Evolutionary conservation across 768 basidiomycete species (phyloP), one percentile per base, ranked within the genome.

Genomic region (Tulasnella sp.): DNA sequence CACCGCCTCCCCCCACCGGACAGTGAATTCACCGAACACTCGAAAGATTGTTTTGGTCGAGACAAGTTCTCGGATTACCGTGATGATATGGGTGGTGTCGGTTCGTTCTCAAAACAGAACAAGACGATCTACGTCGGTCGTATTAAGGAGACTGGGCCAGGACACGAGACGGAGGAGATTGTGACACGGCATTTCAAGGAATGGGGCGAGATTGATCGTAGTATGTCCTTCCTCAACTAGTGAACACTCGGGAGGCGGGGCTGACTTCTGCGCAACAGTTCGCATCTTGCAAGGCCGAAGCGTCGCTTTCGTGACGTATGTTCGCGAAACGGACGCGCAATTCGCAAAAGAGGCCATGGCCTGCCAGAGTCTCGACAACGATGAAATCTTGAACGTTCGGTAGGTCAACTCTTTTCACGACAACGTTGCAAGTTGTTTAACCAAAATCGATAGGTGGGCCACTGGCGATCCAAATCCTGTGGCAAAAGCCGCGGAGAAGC

Each of bases 261-360:
- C 23, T 35, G 19, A 34, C 63, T 67, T 23, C 61, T 67, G 27
- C 61, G 41, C 58, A 37, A 32, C 5, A 82, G 93, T 93, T 68
- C 86, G 88, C 51, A 83, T 98, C 41, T 74, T 98, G 23, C 87
- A 94, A 68, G 88, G 90, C 71, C 84, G 94, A 57, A 88, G 87
- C 48, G 92, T 98, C 54, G 96, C 92, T 0, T 99, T 99, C 71
- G 93, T 99, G 50, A 97, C 94, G 2, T 98, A 97, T 70, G 78
- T 81, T 41, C 77, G 78, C 23, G 94, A 99, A 67, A 66, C 85
- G 48, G 73, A 82, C 63, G 96, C 89, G 3, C 88, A 92, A 65
- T 99, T 99, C 67, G 96, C 96, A 15, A 96, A 96, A 67, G 96
- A 99, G 69, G 81, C 94, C 0, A 99, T 99, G 96, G 90, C 94